A percentile compares a stretch with the other conserved stretches of the same genome.
These are phyloP conservation scores for Wickerhamomyces strasburgensis DNA, from an alignment of 805 yeast species.

Conservation along the genomic window DNA sequence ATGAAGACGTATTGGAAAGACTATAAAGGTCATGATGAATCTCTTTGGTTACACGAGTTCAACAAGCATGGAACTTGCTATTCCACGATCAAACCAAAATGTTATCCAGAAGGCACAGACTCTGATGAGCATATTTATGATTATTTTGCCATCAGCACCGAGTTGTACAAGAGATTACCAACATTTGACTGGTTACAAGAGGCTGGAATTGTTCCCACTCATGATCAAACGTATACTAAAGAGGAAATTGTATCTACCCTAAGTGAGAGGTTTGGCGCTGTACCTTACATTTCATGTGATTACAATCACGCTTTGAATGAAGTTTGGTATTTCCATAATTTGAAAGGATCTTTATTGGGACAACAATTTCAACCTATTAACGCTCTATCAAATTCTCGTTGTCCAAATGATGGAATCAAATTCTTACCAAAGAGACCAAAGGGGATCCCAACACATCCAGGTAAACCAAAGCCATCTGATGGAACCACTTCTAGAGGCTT, in stretches of 20 bases:
- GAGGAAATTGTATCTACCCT: constrained; percentile 51
- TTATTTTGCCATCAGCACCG: constrained; percentile 58
- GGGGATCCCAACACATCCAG: constrained; percentile 17
- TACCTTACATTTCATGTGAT: constrained; percentile 61
- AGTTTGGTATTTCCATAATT: constrained; percentile 74
- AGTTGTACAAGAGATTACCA: constrained; percentile 53
- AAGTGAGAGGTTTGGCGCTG: constrained; percentile 43
- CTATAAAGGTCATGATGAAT: constrained; percentile 59
- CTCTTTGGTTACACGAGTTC: constrained; percentile 86
- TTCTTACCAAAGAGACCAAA: constrained; percentile 44
- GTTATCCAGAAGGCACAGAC: constrained; percentile 42
- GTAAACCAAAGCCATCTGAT: constrained; percentile 26
- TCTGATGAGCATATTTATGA: constrained; percentile 51
- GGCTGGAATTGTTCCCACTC: constrained; percentile 69
- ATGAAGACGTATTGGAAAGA: constrained; percentile 72
- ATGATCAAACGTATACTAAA: constrained; percentile 49
- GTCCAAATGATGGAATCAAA: constrained; percentile 66
- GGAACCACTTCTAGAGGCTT: constrained; percentile 35
- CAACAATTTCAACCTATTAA: constrained; percentile 67
- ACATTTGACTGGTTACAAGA: constrained; percentile 61
- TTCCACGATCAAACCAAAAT: constrained; percentile 66
- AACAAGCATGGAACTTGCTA: constrained; percentile 94
- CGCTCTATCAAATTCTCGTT: constrained; percentile 48
- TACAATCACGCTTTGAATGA: constrained; percentile 38
- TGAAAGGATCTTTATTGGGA: constrained; percentile 65